phyloP scores from a whole-genome alignment of 805 yeast genomes.

The Cyberlindnera saturnus region DNA sequence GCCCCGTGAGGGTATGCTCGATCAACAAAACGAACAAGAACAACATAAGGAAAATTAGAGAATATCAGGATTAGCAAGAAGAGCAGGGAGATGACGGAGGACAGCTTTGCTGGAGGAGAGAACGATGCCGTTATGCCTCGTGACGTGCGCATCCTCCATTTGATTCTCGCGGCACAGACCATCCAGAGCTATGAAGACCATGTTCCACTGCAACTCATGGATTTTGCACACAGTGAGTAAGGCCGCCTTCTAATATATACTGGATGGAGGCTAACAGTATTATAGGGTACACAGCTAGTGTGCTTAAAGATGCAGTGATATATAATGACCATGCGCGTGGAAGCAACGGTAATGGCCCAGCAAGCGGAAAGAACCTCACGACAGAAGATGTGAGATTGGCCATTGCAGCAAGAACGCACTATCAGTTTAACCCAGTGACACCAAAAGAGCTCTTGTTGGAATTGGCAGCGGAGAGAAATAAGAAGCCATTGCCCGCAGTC shows the following conservation, averaged over 20 bases:
- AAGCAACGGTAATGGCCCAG: slow-evolving; percentile 26
- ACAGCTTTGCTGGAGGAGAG: neutral
- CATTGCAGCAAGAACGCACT: slow-evolving; percentile 88
- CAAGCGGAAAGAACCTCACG: slow-evolving; percentile 44
- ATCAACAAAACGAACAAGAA: too few species aligned
- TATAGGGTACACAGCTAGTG: slow-evolving; percentile 69
- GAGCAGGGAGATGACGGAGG: neutral
- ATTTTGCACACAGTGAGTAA: slow-evolving; percentile 72
- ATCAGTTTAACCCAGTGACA: slow-evolving; percentile 92
- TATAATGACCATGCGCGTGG: slow-evolving; percentile 76
- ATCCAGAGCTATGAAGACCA: slow-evolving; percentile 91
- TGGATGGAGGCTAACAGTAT: slow-evolving; percentile 2
- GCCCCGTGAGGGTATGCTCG: too few species aligned
- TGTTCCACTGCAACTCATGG: slow-evolving; percentile 94
- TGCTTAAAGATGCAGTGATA: slow-evolving; percentile 81
- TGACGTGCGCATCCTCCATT: slow-evolving; percentile 84
- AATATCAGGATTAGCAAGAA: neutral
- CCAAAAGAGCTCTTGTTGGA: slow-evolving; percentile 90
- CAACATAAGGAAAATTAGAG: too few species aligned
- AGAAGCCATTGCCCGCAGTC: slow-evolving; percentile 84
- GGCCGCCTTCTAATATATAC: too few species aligned
- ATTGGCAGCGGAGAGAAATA: slow-evolving; percentile 87
- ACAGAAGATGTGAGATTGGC: slow-evolving; percentile 91
- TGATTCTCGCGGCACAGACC: slow-evolving; percentile 90
- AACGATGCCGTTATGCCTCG: slow-evolving; percentile 52